Evolutionary conservation across 352 stramenopile genomes (phyloP).

Genomic region (Phytophthora kernoviae): DNA sequence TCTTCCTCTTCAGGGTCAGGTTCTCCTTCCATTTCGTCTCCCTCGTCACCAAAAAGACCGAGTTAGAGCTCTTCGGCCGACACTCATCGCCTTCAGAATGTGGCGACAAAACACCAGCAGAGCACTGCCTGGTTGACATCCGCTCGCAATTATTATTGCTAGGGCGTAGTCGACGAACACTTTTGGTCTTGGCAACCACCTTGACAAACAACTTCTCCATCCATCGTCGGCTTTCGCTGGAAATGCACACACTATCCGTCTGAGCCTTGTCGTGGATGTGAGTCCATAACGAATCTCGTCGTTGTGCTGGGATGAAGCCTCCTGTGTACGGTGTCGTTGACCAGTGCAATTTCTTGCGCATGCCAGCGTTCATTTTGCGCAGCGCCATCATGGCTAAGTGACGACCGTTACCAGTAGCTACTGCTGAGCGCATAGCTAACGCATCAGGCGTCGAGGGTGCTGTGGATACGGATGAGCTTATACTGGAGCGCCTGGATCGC

Average conservation of each 20-base stretch:
- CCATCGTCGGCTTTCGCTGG: conserved; percentile 59
- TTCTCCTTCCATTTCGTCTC: conserved; percentile 26
- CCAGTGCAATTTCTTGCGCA: conserved; percentile 84
- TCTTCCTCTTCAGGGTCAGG: conserved; percentile 23
- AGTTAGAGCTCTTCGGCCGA: conserved; percentile 16
- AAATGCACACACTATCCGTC: conserved; percentile 48
- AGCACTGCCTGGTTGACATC: conserved; percentile 5
- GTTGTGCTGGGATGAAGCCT: conserved; percentile 27
- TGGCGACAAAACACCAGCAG: not conserved
- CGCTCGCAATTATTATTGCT: conserved; percentile 11
- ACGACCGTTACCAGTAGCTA: conserved; percentile 16
- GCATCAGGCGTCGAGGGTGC: conserved; percentile 38
- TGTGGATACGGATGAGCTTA: conserved; percentile 36
- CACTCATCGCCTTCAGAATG: conserved; percentile 21
- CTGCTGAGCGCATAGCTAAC: conserved; percentile 17
- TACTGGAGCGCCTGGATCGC: conserved; percentile 45
- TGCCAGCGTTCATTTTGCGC: conserved; percentile 55
- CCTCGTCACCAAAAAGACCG: conserved; percentile 20
- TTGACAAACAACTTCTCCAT: conserved; percentile 83
- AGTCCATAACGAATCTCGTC: conserved; percentile 62
- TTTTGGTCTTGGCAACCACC: conserved; percentile 35
- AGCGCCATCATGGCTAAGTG: conserved; percentile 38
- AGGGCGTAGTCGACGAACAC: conserved; percentile 16
- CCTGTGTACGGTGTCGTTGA: conserved; percentile 52
- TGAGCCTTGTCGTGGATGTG: conserved; percentile 33